Conservation (phyloP, 2,329 filamentous ascomycete genomes). For the Stagonosporopsis tanaceti region DNA sequence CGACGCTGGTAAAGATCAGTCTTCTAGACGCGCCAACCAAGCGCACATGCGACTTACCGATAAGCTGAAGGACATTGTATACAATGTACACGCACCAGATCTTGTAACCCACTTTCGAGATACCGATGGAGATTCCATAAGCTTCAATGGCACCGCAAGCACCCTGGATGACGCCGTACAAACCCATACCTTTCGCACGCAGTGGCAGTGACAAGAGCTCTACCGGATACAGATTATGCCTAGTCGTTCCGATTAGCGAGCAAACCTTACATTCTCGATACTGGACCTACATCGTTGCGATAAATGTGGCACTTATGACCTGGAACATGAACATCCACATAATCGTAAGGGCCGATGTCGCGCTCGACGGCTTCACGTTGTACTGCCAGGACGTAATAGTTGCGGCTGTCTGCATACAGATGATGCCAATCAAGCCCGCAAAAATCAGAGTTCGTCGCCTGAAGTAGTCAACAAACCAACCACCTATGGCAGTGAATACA, state of each 20-base stretch:
- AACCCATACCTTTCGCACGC: slow-evolving; percentile 53
- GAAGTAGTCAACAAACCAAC: slow-evolving; percentile 55
- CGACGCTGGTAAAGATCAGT: slow-evolving; percentile 32
- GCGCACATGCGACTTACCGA: slow-evolving; percentile 22
- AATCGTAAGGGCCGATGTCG: slow-evolving; percentile 54
- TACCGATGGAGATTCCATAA: slow-evolving; percentile 59
- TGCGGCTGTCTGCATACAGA: slow-evolving; percentile 55
- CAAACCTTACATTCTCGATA: neutral
- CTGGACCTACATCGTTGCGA: slow-evolving; percentile 53
- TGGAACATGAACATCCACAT: slow-evolving; percentile 61
- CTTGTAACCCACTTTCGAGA: slow-evolving; percentile 59
- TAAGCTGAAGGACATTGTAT: slow-evolving; percentile 59
- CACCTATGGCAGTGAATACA: slow-evolving; percentile 54
- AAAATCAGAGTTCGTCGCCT: slow-evolving; percentile 57
- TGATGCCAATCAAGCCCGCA: slow-evolving; percentile 53
- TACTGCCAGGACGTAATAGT: slow-evolving; percentile 61
- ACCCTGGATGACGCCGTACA: slow-evolving; percentile 57
- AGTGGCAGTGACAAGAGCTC: slow-evolving; percentile 56
- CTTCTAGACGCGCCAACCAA: neutral
- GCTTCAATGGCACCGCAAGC: slow-evolving; percentile 54
- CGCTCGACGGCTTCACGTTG: slow-evolving; percentile 33
- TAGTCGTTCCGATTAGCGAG: neutral
- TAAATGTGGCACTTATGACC: slow-evolving; percentile 55
- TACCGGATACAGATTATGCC: slow-evolving; percentile 57
- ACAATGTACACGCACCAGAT: slow-evolving; percentile 61